Conservation (phyloP, 2,329 filamentous ascomycete species). For the Claviceps digitariae region DNA sequence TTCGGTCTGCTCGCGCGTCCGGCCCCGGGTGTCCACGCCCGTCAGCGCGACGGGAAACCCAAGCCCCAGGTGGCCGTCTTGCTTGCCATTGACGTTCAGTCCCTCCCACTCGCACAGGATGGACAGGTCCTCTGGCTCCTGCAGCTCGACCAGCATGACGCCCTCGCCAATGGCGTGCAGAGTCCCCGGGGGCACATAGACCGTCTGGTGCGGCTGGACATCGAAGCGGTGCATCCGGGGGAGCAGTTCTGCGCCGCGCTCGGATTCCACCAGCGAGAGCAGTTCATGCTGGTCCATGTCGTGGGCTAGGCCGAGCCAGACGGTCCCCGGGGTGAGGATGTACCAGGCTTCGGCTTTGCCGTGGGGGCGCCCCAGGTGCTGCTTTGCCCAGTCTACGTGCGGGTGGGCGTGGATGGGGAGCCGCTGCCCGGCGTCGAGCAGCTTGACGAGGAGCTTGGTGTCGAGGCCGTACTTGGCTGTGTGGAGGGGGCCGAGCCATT, state of each 20-base stretch:
- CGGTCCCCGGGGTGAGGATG: constrained; percentile 8
- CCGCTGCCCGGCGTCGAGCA: constrained; percentile 11
- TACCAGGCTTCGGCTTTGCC: constrained; percentile 13
- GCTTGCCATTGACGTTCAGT: constrained; percentile 7
- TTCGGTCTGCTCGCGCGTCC: constrained; percentile 5
- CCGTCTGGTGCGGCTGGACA: constrained; percentile 8
- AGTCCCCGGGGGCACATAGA: constrained; percentile 10
- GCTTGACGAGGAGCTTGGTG: constrained; percentile 11
- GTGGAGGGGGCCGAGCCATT: constrained; percentile 10
- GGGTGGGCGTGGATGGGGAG: constrained; percentile 12
- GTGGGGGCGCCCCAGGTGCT: constrained; percentile 8
- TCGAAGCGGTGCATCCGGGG: constrained; percentile 8
- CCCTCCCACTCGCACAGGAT: constrained; percentile 10
- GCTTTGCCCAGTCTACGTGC: constrained; percentile 9
- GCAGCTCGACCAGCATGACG: constrained; percentile 9
- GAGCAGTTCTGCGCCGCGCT: constrained; percentile 6
- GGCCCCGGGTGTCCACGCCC: constrained; percentile 5
- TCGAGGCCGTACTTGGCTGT: constrained; percentile 8
- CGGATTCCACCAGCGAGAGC: constrained; percentile 5
- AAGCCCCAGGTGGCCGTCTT: constrained; percentile 9
- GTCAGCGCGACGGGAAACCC: constrained; percentile 9
- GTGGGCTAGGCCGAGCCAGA: constrained; percentile 9
- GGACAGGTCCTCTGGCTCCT: constrained; percentile 10
- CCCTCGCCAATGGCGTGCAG: constrained; percentile 12
- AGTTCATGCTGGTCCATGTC: constrained; percentile 5